Percentiles rank a stretch among this genome's conserved stretches.
Evolutionary conservation across 2,329 filamentous ascomycete species (phyloP).

Genomic region (Pyrenophora graminea): DNA sequence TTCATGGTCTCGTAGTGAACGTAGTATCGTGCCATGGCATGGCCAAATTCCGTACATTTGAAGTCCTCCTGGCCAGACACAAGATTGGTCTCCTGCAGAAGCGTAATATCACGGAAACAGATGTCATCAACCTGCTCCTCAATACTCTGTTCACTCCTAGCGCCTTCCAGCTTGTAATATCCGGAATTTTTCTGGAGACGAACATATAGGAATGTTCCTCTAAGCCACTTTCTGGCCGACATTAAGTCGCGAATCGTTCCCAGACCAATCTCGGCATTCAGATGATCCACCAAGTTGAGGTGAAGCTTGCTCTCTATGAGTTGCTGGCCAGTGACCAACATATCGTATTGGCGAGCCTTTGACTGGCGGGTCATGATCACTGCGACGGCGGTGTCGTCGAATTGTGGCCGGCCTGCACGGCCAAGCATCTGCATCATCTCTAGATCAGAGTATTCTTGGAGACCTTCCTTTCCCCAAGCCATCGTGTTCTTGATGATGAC

Average conservation of each 20-base stretch:
- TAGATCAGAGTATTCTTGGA: slow-evolving; percentile 76
- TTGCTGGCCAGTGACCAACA: slow-evolving; percentile 73
- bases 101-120: slow-evolving; percentile 68
- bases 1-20: slow-evolving; percentile 81
- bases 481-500: slow-evolving; percentile 83
- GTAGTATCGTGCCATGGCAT: slow-evolving; percentile 83
- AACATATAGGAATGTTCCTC: slow-evolving; percentile 77
- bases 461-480: slow-evolving; percentile 57
- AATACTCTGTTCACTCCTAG: slow-evolving; percentile 54
- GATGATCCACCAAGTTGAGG: slow-evolving; percentile 76
- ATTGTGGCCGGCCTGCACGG: slow-evolving; percentile 80
- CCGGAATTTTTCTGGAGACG: slow-evolving; percentile 71
- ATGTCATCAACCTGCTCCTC: slow-evolving; percentile 71
- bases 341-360: slow-evolving; percentile 69
- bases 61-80: slow-evolving; percentile 58
- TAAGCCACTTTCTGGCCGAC: slow-evolving; percentile 74
- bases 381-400: slow-evolving; percentile 74
- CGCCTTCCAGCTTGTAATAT: slow-evolving; percentile 69
- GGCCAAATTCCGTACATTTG: slow-evolving; percentile 70
- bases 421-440: slow-evolving; percentile 93
- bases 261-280: slow-evolving; percentile 82
- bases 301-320: slow-evolving; percentile 78
- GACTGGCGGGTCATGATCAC: slow-evolving; percentile 77
- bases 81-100: slow-evolving; percentile 65
- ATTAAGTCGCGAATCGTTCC: slow-evolving; percentile 69